A percentile compares a stretch with the other conserved stretches of the same genome.
phyloP scores from a whole-genome alignment of 176 grass and related monocot genomes.

The Aegilops speltoides region DNA sequence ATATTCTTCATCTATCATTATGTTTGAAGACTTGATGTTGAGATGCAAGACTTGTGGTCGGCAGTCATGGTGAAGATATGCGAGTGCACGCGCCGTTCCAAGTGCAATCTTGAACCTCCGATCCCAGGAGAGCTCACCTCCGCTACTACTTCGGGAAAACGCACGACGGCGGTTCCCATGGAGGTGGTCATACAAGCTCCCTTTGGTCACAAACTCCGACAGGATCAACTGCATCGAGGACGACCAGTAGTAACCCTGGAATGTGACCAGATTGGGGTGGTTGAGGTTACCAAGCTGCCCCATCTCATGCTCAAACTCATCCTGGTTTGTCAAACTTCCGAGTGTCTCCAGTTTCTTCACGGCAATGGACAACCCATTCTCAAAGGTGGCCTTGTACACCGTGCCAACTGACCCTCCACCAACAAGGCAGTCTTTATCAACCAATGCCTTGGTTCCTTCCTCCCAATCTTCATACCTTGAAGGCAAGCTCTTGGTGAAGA shows the following conservation, averaged over 20 bases:
- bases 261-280: conserved; percentile 72
- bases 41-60: conserved; percentile 88
- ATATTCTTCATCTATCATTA: conserved; percentile 74
- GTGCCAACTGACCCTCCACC: conserved; percentile 89
- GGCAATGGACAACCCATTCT: conserved; percentile 76
- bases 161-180: conserved; percentile 45
- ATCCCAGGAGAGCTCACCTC: conserved; percentile 72
- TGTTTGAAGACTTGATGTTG: conserved; percentile 97
- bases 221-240: conserved; percentile 88
- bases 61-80: conserved; percentile 97
- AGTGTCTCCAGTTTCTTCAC: conserved; percentile 94
- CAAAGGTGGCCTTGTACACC: conserved; percentile 88
- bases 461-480: conserved; percentile 98
- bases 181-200: conserved; percentile 81
- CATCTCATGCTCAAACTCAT: conserved; percentile 98
- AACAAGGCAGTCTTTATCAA: conserved; percentile 91
- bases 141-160: conserved; percentile 47
- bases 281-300: conserved; percentile 64
- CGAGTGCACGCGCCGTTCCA: conserved; percentile 66
- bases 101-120: conserved; percentile 78
- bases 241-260: conserved; percentile 97
- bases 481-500: conserved; percentile 97
- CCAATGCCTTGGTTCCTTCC: conserved; percentile 76
- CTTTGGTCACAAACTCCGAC: conserved; percentile 64
- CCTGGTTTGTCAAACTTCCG: conserved; percentile 70